A percentile compares a stretch with the other conserved stretches of the same genome.
phyloP scores from a whole-genome alignment of 2,329 filamentous ascomycete species.

The Ophiostoma quercus region DNA sequence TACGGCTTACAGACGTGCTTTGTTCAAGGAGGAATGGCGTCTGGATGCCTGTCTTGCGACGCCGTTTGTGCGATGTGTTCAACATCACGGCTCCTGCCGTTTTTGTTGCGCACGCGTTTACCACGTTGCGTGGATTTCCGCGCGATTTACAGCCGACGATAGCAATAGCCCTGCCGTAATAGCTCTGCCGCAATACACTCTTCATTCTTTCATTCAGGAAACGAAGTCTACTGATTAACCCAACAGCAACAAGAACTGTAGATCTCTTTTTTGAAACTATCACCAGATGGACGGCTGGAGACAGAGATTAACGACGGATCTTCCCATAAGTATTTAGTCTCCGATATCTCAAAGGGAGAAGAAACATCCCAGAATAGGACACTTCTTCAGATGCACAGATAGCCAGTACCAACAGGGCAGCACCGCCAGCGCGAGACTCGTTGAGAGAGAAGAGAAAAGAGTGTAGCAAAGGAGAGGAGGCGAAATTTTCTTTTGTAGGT shows the following conservation, averaged over 20 bases:
- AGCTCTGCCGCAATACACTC: background rate
- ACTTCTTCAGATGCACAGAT: conserved; percentile 8
- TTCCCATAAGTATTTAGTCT: conserved; percentile 37
- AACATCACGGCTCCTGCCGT: background rate
- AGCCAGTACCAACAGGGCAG: conserved; percentile 27
- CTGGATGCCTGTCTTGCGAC: background rate
- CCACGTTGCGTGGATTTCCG: background rate
- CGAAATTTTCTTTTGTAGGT: background rate
- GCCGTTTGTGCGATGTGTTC: background rate
- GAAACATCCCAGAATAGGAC: conserved; percentile 17
- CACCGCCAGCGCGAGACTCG: conserved; percentile 23
- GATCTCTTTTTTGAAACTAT: conserved; percentile 56
- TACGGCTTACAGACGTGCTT: background rate
- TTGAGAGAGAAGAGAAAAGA: conserved; percentile 27
- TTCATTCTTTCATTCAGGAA: background rate
- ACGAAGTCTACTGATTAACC: background rate
- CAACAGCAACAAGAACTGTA: conserved; percentile 39
- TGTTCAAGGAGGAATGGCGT: background rate
- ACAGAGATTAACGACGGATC: conserved; percentile 56
- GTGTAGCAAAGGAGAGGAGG: conserved; percentile 23
- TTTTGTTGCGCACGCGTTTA: background rate
- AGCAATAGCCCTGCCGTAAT: too few relatives aligned
- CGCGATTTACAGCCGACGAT: too few relatives aligned
- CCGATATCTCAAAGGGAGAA: conserved; percentile 34
- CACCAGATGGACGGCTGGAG: conserved; percentile 46